Percentiles rank a stretch among this genome's conserved stretches.
Evolutionary conservation across 2,329 filamentous ascomycete species (phyloP).

Genomic region (Botrytis galanthina): DNA sequence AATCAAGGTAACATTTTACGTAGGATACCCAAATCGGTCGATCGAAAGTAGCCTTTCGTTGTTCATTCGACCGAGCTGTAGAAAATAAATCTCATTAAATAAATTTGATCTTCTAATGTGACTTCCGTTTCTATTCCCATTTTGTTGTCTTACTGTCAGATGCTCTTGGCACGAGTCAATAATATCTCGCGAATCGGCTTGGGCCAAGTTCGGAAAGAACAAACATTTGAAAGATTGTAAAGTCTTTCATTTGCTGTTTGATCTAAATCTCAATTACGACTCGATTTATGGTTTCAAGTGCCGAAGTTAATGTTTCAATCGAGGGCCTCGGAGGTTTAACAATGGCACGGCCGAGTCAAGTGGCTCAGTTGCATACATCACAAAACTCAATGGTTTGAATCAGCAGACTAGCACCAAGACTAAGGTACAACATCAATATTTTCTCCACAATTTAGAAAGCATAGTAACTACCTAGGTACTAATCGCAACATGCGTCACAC

Average conservation of each 20-base stretch:
- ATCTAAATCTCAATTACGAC: not conserved
- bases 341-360: conserved; percentile 1
- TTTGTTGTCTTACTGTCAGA: conserved; percentile 9
- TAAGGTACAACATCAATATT: not conserved
- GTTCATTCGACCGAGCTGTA: not conserved
- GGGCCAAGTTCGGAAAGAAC: not conserved
- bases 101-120: not conserved
- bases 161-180: conserved; percentile 19
- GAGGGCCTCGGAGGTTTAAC: not conserved
- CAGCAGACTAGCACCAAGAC: not conserved
- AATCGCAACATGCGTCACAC: not conserved
- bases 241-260: not conserved
- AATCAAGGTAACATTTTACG: not conserved
- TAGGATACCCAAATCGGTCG: not conserved
- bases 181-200: not conserved
- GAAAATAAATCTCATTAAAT: not conserved
- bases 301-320: not conserved
- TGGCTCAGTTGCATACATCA: not conserved
- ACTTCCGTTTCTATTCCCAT: not conserved
- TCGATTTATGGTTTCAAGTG: not conserved
- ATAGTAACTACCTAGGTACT: not conserved
- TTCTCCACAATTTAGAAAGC: not conserved
- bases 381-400: not conserved
- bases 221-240: not conserved
- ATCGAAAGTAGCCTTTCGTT: not conserved